Evolutionary conservation across 306 rosid genomes (phyloP).

Genomic region (Lablab purpureus): DNA sequence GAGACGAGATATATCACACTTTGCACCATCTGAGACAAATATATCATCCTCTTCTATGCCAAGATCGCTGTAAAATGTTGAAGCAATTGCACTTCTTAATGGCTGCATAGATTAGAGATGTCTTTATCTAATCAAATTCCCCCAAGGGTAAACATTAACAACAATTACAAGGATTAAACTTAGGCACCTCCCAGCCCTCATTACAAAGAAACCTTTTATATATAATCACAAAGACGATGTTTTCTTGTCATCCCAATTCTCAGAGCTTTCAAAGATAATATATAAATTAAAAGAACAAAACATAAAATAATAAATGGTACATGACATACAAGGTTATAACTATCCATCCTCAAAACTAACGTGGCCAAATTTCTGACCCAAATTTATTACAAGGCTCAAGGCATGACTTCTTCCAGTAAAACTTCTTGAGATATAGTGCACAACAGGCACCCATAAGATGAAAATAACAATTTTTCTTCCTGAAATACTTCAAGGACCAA

Average conservation of each 20-base stretch:
- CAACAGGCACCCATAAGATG: background rate
- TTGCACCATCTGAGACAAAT: constrained; percentile 84
- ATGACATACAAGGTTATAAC: background rate
- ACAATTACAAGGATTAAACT: constrained; percentile 17
- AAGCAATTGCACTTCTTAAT: constrained; percentile 72
- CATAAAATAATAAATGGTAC: constrained; percentile 30
- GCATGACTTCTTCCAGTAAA: constrained; percentile 17
- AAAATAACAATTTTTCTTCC: constrained; percentile 1
- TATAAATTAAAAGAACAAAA: constrained; percentile 1
- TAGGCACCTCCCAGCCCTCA: constrained; percentile 1
- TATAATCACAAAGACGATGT: background rate
- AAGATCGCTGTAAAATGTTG: constrained; percentile 59
- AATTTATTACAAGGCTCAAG: constrained; percentile 6
- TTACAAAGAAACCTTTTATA: background rate
- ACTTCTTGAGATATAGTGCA: background rate
- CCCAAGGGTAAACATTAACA: constrained; percentile 21
- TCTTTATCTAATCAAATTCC: constrained; percentile 5
- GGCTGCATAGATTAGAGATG: constrained; percentile 58
- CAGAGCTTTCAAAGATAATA: background rate
- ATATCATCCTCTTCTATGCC: constrained; percentile 67
- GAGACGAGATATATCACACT: constrained; percentile 86
- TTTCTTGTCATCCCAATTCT: constrained; percentile 8
- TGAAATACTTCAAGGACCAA: constrained; percentile 22
- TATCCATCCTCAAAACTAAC: background rate
- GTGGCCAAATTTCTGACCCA: background rate